Evolutionary conservation across 2,329 filamentous ascomycete species (phyloP).

Genomic region (Chaetomium strumarium): DNA sequence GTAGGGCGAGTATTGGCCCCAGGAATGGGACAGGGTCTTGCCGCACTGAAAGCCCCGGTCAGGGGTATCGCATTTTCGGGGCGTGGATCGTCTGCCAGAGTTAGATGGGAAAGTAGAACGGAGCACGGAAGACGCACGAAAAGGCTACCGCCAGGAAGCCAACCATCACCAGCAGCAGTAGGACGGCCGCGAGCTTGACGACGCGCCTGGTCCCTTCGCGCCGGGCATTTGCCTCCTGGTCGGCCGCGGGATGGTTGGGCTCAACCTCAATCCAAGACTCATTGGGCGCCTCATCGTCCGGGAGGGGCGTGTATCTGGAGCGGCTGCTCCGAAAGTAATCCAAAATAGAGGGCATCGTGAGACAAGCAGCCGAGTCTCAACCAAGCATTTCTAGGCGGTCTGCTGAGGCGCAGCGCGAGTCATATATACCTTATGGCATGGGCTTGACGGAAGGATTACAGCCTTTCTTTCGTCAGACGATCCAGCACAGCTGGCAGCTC

Average conservation of each 20-base stretch:
- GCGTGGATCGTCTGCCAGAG: constrained; percentile 8
- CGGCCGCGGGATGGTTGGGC: neutral
- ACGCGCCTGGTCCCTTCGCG: neutral
- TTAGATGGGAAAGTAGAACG: neutral
- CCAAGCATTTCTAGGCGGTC: too few relatives aligned
- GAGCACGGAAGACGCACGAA: constrained; percentile 19
- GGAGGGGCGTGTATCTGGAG: constrained; percentile 7
- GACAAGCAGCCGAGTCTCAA: neutral
- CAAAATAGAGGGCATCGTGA: neutral
- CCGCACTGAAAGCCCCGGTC: constrained; percentile 58
- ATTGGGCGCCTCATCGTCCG: neutral
- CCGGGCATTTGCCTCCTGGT: neutral
- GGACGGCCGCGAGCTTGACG: constrained; percentile 4
- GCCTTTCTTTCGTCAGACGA: too few relatives aligned
- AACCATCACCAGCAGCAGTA: constrained; percentile 5
- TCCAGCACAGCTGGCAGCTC: neutral
- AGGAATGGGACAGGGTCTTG: constrained; percentile 56
- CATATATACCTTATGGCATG: too few relatives aligned
- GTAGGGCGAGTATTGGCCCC: constrained; percentile 87
- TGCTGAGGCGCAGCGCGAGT: too few relatives aligned
- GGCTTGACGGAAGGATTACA: too few relatives aligned
- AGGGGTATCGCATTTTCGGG: constrained; percentile 45
- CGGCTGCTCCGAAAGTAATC: constrained; percentile 1
- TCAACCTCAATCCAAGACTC: neutral
- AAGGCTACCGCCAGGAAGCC: constrained; percentile 19